Conservation (phyloP, 805 yeast genomes). For the Sugiyamaella floridensis region DNA sequence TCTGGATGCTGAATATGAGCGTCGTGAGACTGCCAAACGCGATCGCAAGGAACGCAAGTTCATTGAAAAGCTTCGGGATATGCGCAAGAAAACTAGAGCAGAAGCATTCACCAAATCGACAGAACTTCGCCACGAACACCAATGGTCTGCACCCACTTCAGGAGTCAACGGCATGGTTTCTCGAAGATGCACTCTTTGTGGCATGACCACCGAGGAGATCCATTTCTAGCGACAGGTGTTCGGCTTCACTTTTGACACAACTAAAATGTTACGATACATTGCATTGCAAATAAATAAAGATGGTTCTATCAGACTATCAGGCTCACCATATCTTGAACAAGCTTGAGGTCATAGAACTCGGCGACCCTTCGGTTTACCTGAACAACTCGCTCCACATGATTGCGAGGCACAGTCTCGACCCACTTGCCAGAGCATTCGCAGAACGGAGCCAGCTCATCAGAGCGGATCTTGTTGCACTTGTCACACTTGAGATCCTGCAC, state of each 20-base stretch:
- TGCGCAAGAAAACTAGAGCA: constrained; percentile 88
- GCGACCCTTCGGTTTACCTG: constrained; percentile 54
- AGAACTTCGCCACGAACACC: constrained; percentile 43
- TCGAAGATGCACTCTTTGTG: constrained; percentile 72
- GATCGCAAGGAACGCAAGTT: constrained; percentile 73
- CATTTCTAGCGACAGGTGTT: constrained; percentile 29
- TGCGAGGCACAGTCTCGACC: constrained; percentile 49
- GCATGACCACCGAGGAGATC: constrained; percentile 78
- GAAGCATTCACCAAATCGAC: constrained; percentile 67
- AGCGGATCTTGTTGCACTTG: constrained; percentile 64
- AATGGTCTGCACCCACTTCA: constrained; percentile 32
- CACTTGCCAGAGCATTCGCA: constrained; percentile 89
- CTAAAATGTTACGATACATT: background rate
- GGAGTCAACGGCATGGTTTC: constrained; percentile 31
- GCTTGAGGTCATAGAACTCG: constrained; percentile 49
- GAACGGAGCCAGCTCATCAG: constrained; percentile 59
- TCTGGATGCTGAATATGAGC: constrained; percentile 85
- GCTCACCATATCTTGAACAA: constrained; percentile 36
- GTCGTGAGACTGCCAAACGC: constrained; percentile 66
- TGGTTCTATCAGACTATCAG: background rate
- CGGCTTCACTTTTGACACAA: background rate
- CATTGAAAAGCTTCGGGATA: constrained; percentile 69
- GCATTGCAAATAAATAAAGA: background rate
- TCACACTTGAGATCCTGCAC: constrained; percentile 76
- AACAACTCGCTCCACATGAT: constrained; percentile 40